Conservation (phyloP, 2,329 filamentous ascomycete genomes). For the Cryphonectria parasitica region DNA sequence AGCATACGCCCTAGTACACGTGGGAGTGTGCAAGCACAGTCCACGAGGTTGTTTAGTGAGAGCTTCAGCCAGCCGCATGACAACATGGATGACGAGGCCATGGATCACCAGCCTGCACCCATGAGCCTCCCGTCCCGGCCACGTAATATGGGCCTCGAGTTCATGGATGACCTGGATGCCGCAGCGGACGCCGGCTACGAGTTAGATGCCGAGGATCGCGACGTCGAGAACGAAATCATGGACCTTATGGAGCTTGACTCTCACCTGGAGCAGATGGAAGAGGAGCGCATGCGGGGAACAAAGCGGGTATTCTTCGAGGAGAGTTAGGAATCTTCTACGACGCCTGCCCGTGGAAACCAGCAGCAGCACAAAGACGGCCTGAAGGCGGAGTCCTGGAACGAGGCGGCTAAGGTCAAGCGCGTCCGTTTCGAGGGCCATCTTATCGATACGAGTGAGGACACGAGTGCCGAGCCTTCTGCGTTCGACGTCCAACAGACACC, state of each 20-base stretch:
- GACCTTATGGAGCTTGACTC: slow-evolving; percentile 70
- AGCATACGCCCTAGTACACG: slow-evolving; percentile 47
- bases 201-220: slow-evolving; percentile 49
- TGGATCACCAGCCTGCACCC: slow-evolving; percentile 15
- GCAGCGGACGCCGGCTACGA: slow-evolving; percentile 58
- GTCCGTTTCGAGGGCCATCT: not conserved
- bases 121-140: slow-evolving; percentile 27
- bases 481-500: not conserved
- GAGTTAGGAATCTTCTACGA: slow-evolving; percentile 34
- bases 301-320: slow-evolving; percentile 59
- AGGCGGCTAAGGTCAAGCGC: slow-evolving; percentile 1
- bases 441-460: not conserved
- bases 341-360: slow-evolving; percentile 27
- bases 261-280: slow-evolving; percentile 59
- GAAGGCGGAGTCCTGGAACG: slow-evolving; percentile 3
- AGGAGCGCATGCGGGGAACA: slow-evolving; percentile 49
- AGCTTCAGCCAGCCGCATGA: slow-evolving; percentile 25
- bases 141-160: slow-evolving; percentile 46
- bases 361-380: slow-evolving; percentile 4
- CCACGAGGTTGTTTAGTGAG: slow-evolving; percentile 15
- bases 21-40: slow-evolving; percentile 40
- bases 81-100: slow-evolving; percentile 11
- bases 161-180: slow-evolving; percentile 54
- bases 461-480: not conserved
- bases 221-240: slow-evolving; percentile 64